Percentiles rank a stretch among this genome's conserved stretches.
Conservation (phyloP, 2,329 filamentous ascomycete genomes). For the Penicillium carneum region DNA sequence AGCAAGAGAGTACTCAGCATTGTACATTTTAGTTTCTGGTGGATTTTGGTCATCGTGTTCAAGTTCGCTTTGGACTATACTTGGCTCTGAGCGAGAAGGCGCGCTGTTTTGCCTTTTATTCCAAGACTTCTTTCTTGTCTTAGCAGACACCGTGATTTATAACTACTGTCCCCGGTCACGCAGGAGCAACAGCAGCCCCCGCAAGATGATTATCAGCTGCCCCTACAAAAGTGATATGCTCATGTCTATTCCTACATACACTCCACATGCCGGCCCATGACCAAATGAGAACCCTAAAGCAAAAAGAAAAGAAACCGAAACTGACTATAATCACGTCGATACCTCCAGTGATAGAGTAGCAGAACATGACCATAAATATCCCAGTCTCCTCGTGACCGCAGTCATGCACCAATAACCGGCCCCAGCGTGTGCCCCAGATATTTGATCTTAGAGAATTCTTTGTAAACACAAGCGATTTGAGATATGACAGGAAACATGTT, state of each 20-base stretch:
- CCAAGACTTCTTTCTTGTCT: not conserved
- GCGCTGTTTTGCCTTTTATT: not conserved
- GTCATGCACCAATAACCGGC: not conserved
- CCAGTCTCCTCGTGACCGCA: not conserved
- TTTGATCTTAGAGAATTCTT: no score
- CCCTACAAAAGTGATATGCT: constrained; percentile 13
- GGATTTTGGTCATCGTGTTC: constrained; percentile 21
- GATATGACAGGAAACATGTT: not conserved
- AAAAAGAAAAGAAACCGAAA: not conserved
- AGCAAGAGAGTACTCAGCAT: constrained; percentile 18
- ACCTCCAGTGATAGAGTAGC: constrained; percentile 15
- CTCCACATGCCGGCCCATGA: constrained; percentile 24
- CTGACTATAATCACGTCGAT: constrained; percentile 15
- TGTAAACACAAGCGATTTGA: not conserved
- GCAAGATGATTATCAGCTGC: constrained; percentile 18
- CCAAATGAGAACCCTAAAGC: constrained; percentile 10
- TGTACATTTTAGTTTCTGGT: constrained; percentile 12
- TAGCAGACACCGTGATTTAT: not conserved
- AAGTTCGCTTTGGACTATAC: not conserved
- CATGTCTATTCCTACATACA: constrained; percentile 23
- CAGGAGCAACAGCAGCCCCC: constrained; percentile 10
- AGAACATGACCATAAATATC: not conserved
- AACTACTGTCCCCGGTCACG: constrained; percentile 16
- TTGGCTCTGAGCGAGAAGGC: not conserved
- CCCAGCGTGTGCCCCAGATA: not conserved